Conservation (phyloP, 2,329 filamentous ascomycete genomes). For the Colletotrichum filicis region DNA sequence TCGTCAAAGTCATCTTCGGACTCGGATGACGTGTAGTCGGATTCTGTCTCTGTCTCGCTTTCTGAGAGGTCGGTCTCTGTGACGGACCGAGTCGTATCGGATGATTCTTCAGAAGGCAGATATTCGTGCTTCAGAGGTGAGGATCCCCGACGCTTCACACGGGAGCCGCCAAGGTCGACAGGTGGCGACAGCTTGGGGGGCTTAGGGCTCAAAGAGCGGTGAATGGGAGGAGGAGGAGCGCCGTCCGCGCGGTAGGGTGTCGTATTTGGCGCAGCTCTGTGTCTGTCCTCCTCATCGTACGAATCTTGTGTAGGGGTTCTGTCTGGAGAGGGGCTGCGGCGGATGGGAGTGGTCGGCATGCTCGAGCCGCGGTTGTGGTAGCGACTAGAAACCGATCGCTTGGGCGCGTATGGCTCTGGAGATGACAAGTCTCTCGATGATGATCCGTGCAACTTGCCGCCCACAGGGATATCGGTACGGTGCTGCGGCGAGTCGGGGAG, state of each 20-base stretch:
- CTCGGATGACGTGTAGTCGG: conserved; percentile 63
- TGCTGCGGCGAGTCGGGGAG: conserved; percentile 32
- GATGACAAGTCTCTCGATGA: conserved; percentile 31
- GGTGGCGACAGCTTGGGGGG: conserved; percentile 54
- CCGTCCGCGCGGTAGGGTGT: conserved; percentile 61
- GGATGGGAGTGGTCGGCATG: conserved; percentile 43
- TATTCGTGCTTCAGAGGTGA: conserved; percentile 98
- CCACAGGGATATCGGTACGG: conserved; percentile 31
- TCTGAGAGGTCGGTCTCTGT: conserved; percentile 47
- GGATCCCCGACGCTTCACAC: conserved; percentile 78
- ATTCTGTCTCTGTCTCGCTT: conserved; percentile 45
- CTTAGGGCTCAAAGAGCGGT: conserved; percentile 57
- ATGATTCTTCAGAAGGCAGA: conserved; percentile 79
- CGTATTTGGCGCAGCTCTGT: conserved; percentile 47
- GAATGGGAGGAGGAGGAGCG: conserved; percentile 65
- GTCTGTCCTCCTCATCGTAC: conserved; percentile 48
- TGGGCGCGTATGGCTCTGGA: conserved; percentile 40
- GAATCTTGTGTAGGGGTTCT: conserved; percentile 51
- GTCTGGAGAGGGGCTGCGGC: conserved; percentile 43
- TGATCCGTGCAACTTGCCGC: conserved; percentile 22
- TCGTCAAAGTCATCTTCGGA: conserved; percentile 67
- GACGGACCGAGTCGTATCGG: conserved; percentile 69
- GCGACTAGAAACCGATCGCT: conserved; percentile 47
- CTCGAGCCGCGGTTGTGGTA: conserved; percentile 46
- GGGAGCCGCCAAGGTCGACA: conserved; percentile 57